Conservation (phyloP, 495 filamentous ascomycete genomes). For the Bryoglossum gracile region DNA sequence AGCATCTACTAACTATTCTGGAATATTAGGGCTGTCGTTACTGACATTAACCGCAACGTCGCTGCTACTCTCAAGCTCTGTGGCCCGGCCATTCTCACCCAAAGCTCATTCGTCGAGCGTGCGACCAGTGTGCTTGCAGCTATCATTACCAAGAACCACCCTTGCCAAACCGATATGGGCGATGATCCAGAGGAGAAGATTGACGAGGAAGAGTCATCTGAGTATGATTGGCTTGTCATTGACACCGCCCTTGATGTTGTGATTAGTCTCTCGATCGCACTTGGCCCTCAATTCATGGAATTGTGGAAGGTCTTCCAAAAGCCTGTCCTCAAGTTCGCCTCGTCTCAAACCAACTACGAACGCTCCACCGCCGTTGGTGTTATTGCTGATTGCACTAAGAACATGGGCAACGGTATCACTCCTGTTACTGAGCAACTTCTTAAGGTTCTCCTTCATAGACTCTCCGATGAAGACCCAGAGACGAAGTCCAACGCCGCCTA, state of each 20-base stretch:
- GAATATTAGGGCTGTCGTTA: constrained; percentile 66
- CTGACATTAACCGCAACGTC: constrained; percentile 91
- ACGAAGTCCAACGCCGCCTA: constrained; percentile 94
- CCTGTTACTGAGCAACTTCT: constrained; percentile 68
- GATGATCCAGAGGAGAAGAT: constrained; percentile 62
- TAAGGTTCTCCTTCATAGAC: constrained; percentile 76
- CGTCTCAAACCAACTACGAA: constrained; percentile 75
- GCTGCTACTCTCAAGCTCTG: constrained; percentile 89
- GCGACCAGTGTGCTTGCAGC: constrained; percentile 50
- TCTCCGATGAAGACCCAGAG: constrained; percentile 83
- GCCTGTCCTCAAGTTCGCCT: constrained; percentile 78
- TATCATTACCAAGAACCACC: constrained; percentile 81
- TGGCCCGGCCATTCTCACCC: constrained; percentile 77
- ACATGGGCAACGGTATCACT: constrained; percentile 73
- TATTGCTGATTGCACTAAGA: constrained; percentile 82
- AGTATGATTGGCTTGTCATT: constrained; percentile 95
- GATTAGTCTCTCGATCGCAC: constrained; percentile 70
- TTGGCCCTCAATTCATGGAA: constrained; percentile 74
- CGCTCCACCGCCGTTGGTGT: constrained; percentile 84
- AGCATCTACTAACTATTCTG: constrained; percentile 31
- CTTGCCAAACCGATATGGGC: constrained; percentile 83
- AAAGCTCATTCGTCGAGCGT: constrained; percentile 52
- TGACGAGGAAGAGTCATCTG: constrained; percentile 71
- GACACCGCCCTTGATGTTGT: constrained; percentile 90
- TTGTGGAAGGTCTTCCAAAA: constrained; percentile 93